Evolutionary conservation across 805 yeast genomes (phyloP), one percentile per base, ranked within the genome.

Genomic region (Zygoascus bituminiphila): DNA sequence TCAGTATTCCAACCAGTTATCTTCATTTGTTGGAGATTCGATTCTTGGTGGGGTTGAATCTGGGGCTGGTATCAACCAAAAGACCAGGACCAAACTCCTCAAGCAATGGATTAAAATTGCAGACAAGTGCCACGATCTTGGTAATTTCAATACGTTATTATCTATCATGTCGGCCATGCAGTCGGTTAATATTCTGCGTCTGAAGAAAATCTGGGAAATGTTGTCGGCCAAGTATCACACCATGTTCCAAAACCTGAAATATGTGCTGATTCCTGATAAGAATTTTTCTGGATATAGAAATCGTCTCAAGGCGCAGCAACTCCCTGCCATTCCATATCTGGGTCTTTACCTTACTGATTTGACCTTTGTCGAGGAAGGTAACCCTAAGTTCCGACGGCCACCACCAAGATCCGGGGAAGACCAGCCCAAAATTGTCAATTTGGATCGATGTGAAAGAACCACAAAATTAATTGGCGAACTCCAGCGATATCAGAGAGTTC

Each of bases 31-130:
- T 6, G 65, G 67, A 10, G 67, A 64, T 42, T 57, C 67, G 4
- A 57, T 67, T 43, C 48, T 66, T 29, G 52, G 56, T 5, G 57
- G 53, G 19, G 20, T 19, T 15, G 44, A 23, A 15, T 21, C 29
- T n/a, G 21, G 29, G n/a, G 10, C 25, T 4, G 62, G 59, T 17
- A 43, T 62, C 44, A 50, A 51, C 20, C 46, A 54, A 37, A 63
- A 64, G 49, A 55, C 54, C 26, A 60, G 71, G 25, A 55, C 58
- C 25, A 62, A 61, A 43, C 51, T 67, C 31, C 55, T 67, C 40
- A 62, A 63, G 54, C 62, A 56, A 36, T 67, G 71, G 71, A 63
- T 67, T 51, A 62, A 60, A 40, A 53, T 64, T 15, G 71, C 70
- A 9, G 58, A 62, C 24, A 60, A 58, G 38, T 53, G 66, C 51